Conservation (phyloP, 163 green algal genomes). For the Chlamydomonas reinhardtii region DNA sequence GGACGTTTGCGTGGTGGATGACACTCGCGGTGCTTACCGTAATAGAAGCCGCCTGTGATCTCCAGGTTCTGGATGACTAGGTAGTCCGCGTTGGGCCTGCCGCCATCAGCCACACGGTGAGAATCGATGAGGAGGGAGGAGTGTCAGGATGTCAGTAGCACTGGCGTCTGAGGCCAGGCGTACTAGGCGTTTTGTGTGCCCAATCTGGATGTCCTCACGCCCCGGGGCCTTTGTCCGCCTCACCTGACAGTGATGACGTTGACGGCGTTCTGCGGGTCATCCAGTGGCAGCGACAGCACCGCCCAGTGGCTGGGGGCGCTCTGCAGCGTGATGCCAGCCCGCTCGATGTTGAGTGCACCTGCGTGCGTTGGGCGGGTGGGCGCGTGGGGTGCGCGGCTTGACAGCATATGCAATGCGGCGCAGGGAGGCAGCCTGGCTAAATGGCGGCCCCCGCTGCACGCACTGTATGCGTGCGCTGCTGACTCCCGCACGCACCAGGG, state of each 20-base stretch:
- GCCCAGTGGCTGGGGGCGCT: conserved; percentile 43
- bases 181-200: no score
- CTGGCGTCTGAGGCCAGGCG: no score
- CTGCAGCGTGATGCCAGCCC: conserved; percentile 22
- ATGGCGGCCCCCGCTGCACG: no score
- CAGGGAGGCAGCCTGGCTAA: no score
- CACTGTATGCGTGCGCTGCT: no score
- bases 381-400: not conserved
- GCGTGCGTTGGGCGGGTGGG: not conserved
- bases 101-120: no score
- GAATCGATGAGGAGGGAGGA: no score
- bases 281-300: not conserved
- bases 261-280: conserved; percentile 38
- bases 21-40: not conserved
- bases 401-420: no score
- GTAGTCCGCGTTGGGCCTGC: conserved; percentile 1
- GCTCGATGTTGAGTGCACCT: conserved; percentile 35
- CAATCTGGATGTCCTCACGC: no score
- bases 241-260: conserved; percentile 44
- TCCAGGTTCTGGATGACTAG: conserved; percentile 31
- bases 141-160: no score
- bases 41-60: conserved; percentile 45
- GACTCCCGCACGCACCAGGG: not conserved
- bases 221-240: no score
- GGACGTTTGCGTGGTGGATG: no score